phyloP scores from a whole-genome alignment of 2,329 filamentous ascomycete genomes.

The Fragosphaeria purpurea region DNA sequence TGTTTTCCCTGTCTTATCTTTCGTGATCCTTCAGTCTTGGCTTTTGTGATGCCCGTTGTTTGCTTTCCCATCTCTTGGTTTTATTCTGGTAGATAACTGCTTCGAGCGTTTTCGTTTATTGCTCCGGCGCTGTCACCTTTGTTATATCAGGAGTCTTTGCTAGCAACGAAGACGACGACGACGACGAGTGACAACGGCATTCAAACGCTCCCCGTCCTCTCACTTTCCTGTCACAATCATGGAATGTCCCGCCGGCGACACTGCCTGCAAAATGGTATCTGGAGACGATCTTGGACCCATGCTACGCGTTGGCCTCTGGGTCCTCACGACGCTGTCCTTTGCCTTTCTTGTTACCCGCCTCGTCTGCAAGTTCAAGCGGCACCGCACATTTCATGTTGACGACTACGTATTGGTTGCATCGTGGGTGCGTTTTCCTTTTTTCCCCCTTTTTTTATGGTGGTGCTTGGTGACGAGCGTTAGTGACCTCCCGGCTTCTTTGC shows the following conservation, averaged over 20 bases:
- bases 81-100: not conserved
- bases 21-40: not conserved
- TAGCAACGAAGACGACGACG: too few species aligned
- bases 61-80: not conserved
- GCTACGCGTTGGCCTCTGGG: conserved; percentile 14
- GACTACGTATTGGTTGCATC: conserved; percentile 15
- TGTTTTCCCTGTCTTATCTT: not conserved
- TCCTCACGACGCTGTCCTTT: conserved; percentile 11
- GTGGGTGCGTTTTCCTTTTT: conserved; percentile 10
- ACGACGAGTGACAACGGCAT: too few species aligned
- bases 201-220: too few species aligned
- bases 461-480: too few species aligned
- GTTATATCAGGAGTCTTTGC: too few species aligned
- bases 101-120: too few species aligned
- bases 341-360: conserved; percentile 17
- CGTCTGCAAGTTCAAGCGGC: conserved; percentile 18
- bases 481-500: too few species aligned
- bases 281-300: conserved; percentile 11
- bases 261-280: not conserved
- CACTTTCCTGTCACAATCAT: too few species aligned
- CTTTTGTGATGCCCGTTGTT: not conserved
- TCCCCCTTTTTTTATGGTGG: too few species aligned
- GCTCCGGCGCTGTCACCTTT: too few species aligned
- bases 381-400: conserved; percentile 17
- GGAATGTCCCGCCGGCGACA: too few species aligned